A percentile compares a stretch with the other conserved stretches of the same genome.
Conservation (phyloP, 2,329 filamentous ascomycete genomes). For the Apiospora sp. region DNA sequence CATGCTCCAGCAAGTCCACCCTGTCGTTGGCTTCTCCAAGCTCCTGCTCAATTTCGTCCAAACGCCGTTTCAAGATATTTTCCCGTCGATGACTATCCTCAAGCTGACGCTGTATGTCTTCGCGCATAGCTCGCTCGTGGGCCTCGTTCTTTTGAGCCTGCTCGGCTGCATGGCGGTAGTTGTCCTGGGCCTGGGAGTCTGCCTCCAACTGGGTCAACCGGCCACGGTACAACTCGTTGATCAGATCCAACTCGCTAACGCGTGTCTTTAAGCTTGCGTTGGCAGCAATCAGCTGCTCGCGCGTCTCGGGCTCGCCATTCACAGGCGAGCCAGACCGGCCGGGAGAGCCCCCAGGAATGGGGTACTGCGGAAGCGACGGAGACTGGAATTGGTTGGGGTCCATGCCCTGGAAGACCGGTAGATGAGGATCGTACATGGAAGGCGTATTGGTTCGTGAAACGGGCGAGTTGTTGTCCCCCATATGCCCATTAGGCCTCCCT, state of each 20-base stretch:
- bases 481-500: conserved; percentile 74
- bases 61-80: conserved; percentile 79
- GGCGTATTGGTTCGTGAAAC: conserved; percentile 83
- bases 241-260: conserved; percentile 93
- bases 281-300: conserved; percentile 79
- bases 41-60: conserved; percentile 79
- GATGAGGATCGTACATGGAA: conserved; percentile 75
- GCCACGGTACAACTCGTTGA: conserved; percentile 83
- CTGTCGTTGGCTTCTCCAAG: conserved; percentile 42
- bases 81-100: conserved; percentile 82
- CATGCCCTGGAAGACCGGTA: conserved; percentile 83
- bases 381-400: conserved; percentile 74
- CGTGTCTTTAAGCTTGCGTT: conserved; percentile 93
- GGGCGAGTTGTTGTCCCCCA: conserved; percentile 79
- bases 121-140: conserved; percentile 64
- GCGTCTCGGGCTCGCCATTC: conserved; percentile 72
- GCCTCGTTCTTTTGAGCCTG: conserved; percentile 63
- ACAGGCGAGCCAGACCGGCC: conserved; percentile 59
- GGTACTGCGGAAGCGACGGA: conserved; percentile 57
- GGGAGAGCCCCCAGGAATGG: conserved; percentile 60
- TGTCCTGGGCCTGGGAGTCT: conserved; percentile 72
- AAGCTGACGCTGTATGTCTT: conserved; percentile 61
- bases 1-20: conserved; percentile 35
- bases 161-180: conserved; percentile 57
- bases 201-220: conserved; percentile 82